Evolutionary conservation across 2,329 filamentous ascomycete genomes (phyloP).

Genomic region (Helminthosporium solani): DNA sequence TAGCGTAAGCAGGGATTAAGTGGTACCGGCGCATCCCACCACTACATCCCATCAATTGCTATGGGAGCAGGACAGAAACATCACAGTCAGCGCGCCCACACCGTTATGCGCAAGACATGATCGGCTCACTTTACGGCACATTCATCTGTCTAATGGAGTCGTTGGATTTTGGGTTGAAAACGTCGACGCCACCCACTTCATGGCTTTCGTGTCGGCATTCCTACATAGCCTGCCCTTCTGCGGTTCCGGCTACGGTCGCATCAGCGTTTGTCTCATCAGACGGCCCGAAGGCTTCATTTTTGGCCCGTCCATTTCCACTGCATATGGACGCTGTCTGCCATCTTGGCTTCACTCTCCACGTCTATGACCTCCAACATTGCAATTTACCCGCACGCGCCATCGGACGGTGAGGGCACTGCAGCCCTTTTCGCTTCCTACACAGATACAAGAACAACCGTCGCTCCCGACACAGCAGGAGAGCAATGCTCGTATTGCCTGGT

Average conservation of each 20-base stretch:
- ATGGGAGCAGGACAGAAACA: neutral
- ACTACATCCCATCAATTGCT: neutral
- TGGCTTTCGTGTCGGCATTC: constrained; percentile 15
- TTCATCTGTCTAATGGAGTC: neutral
- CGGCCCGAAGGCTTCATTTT: constrained; percentile 8
- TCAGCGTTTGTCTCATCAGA: constrained; percentile 23
- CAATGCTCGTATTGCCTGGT: no score
- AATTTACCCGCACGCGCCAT: neutral
- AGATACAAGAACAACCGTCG: no score
- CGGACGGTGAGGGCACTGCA: no score
- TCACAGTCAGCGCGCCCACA: neutral
- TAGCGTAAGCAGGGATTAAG: neutral
- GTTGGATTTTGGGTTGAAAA: neutral
- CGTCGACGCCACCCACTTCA: neutral
- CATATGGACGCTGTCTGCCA: neutral
- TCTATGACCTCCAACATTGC: constrained; percentile 1
- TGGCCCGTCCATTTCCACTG: neutral
- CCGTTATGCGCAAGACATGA: neutral
- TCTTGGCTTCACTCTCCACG: neutral
- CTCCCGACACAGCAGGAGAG: no score
- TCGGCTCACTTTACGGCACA: neutral
- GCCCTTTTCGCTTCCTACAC: no score
- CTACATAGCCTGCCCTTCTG: constrained; percentile 1
- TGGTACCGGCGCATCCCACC: no score
- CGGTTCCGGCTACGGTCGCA: constrained; percentile 18